These are phyloP conservation scores for Phytopythium chamaehyphon DNA, from an alignment of 352 stramenopile species.

Conservation along the genomic window DNA sequence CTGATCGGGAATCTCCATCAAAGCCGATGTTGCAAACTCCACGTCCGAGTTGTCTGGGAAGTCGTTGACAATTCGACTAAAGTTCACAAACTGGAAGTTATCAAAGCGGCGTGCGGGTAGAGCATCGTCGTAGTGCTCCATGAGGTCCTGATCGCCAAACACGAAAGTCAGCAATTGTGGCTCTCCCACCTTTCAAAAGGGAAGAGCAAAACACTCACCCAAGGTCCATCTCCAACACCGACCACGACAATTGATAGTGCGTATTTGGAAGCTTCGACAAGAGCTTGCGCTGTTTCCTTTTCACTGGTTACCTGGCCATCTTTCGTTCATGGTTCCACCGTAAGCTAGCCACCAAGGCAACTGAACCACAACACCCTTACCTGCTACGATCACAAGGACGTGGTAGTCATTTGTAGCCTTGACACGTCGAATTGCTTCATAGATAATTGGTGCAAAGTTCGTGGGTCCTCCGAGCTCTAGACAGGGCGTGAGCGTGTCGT, in stretches of 20 bases:
- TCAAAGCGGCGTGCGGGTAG: conserved; percentile 58
- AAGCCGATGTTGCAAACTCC: conserved; percentile 54
- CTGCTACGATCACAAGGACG: conserved; percentile 73
- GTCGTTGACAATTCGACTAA: conserved; percentile 44
- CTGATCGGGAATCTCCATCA: conserved; percentile 68
- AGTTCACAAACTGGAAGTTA: conserved; percentile 83
- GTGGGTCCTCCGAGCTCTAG: conserved; percentile 55
- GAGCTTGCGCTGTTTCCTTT: conserved; percentile 59
- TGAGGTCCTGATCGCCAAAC: conserved; percentile 28
- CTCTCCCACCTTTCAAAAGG: not conserved
- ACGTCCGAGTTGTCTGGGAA: conserved; percentile 49
- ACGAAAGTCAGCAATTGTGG: not conserved
- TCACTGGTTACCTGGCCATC: conserved; percentile 69
- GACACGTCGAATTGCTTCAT: conserved; percentile 57
- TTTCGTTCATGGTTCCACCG: not conserved
- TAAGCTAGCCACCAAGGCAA: not conserved
- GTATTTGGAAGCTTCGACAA: conserved; percentile 66
- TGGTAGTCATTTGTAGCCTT: conserved; percentile 46
- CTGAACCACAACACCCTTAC: too few relatives aligned
- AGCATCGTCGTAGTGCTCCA: conserved; percentile 59
- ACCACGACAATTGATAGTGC: conserved; percentile 74
- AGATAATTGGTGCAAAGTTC: conserved; percentile 80
- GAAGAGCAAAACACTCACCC: conserved; percentile 20
- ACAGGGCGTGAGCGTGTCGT: conserved; percentile 43
- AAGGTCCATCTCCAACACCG: conserved; percentile 72